Conservation (phyloP, 768 basidiomycete species). For the Coprinellus aureogranulatus region DNA sequence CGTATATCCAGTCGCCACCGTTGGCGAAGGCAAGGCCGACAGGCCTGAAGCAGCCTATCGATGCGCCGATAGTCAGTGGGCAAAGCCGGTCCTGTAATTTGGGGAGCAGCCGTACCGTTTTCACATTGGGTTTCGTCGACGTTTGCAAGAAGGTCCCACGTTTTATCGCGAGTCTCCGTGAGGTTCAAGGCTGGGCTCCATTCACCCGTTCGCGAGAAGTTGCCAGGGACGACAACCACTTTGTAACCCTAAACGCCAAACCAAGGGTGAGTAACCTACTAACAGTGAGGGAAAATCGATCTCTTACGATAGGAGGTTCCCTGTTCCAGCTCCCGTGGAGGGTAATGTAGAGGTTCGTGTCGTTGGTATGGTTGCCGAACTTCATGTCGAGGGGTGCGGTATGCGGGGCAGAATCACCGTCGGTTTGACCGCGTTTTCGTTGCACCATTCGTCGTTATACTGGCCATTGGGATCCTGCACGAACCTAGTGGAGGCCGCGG, state of each 20-base stretch:
- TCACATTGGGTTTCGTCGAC: neutral
- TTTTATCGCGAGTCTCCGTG: neutral
- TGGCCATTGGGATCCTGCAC: conserved; percentile 3
- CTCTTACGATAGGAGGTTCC: conserved; percentile 3
- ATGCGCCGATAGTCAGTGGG: neutral
- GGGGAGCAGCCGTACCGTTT: neutral
- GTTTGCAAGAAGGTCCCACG: conserved; percentile 1
- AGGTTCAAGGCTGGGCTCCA: neutral
- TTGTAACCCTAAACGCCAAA: conserved; percentile 12
- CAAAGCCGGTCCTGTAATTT: neutral
- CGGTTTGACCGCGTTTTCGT: conserved; percentile 4
- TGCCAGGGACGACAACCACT: conserved; percentile 6
- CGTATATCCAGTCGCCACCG: conserved; percentile 1
- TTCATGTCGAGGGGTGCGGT: conserved; percentile 9
- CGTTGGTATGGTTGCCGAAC: conserved; percentile 2
- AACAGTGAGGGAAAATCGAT: no score
- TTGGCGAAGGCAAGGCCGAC: neutral
- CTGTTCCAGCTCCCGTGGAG: conserved; percentile 10
- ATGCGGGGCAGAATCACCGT: conserved; percentile 5
- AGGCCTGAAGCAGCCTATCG: conserved; percentile 1
- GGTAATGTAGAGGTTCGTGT: conserved; percentile 1
- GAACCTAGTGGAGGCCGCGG: neutral
- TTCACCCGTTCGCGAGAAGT: conserved; percentile 4
- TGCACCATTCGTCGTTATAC: conserved; percentile 5
- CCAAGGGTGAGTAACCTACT: no score